A percentile compares a stretch with the other conserved stretches of the same genome.
These are phyloP conservation scores for Apiosordaria backusii DNA, from an alignment of 495 filamentous ascomycete species.

Conservation along the genomic window DNA sequence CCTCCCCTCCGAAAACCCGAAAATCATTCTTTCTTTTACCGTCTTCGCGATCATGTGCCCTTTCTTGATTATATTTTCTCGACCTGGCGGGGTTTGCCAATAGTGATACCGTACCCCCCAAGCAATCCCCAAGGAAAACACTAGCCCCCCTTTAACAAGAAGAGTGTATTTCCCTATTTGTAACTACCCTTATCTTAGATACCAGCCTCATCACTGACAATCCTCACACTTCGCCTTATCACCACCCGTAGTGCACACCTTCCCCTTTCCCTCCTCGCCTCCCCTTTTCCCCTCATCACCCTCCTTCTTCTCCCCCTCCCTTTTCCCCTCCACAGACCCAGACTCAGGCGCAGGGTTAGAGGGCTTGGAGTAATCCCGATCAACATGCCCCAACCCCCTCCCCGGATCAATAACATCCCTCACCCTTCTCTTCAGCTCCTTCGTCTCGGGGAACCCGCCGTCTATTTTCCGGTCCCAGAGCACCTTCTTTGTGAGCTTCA, in stretches of 20 bases:
- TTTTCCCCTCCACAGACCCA: neutral
- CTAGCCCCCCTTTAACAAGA: too few species aligned
- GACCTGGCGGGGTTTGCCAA: too few species aligned
- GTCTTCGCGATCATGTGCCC: too few species aligned
- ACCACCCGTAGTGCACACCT: neutral
- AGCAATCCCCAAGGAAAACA: too few species aligned
- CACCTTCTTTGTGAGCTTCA: slow-evolving; percentile 20
- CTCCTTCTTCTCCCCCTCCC: slow-evolving; percentile 2
- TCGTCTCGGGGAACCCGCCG: slow-evolving; percentile 90
- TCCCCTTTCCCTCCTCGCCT: neutral
- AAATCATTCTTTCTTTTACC: too few species aligned
- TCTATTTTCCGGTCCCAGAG: slow-evolving; percentile 89
- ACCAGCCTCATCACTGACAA: slow-evolving; percentile 31
- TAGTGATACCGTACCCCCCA: too few species aligned
- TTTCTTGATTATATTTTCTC: too few species aligned
- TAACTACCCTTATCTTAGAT: neutral
- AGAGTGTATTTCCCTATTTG: too few species aligned
- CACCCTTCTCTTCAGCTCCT: slow-evolving; percentile 85
- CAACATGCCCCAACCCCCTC: slow-evolving; percentile 78
- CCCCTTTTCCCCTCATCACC: slow-evolving; percentile 2
- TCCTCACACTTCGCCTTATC: slow-evolving; percentile 43
- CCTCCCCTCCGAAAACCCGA: too few species aligned
- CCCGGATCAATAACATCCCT: slow-evolving; percentile 76
- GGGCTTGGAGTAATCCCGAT: slow-evolving; percentile 43
- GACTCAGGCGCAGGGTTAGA: too few species aligned